Percentiles rank a stretch among this genome's conserved stretches.
phyloP scores from a whole-genome alignment of 2,329 filamentous ascomycete genomes.

The Diaporthe amygdali region DNA sequence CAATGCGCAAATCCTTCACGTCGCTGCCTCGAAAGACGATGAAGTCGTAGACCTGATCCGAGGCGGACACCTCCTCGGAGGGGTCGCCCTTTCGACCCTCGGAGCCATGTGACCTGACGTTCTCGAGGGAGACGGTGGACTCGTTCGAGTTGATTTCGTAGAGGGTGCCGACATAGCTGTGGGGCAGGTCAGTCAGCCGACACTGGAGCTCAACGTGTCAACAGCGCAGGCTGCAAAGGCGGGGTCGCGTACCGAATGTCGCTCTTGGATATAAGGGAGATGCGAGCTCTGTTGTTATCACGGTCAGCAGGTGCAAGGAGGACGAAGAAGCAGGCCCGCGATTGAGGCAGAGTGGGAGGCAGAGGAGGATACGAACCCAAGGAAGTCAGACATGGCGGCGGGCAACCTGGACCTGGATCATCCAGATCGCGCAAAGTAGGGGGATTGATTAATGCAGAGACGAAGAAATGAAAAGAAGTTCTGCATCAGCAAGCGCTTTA shows the following conservation, averaged over 20 bases:
- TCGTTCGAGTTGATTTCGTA: conserved; percentile 98
- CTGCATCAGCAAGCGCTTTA: conserved; percentile 17
- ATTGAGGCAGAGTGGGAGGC: conserved; percentile 23
- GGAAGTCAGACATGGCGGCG: conserved; percentile 62
- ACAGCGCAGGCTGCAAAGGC: conserved; percentile 3
- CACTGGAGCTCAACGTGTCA: conserved; percentile 6
- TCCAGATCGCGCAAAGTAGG: background rate
- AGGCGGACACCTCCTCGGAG: conserved; percentile 81
- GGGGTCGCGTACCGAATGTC: conserved; percentile 80
- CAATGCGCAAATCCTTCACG: conserved; percentile 96
- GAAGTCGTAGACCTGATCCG: conserved; percentile 93
- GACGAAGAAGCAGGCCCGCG: background rate
- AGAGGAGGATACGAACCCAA: conserved; percentile 52
- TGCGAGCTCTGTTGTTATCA: conserved; percentile 71
- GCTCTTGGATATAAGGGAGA: conserved; percentile 96
- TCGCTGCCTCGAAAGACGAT: conserved; percentile 98
- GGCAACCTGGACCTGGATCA: conserved; percentile 21
- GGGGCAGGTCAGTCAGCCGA: conserved; percentile 38
- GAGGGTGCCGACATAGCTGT: conserved; percentile 91
- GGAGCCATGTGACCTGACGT: conserved; percentile 92
- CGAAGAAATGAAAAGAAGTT: background rate
- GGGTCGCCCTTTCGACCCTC: conserved; percentile 84
- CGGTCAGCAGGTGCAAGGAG: conserved; percentile 36
- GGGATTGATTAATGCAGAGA: background rate
- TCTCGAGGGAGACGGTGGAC: conserved; percentile 94